A percentile compares a stretch with the other conserved stretches of the same genome.
phyloP scores from a whole-genome alignment of 2,329 filamentous ascomycete genomes.

The Byssochlamys sp. region DNA sequence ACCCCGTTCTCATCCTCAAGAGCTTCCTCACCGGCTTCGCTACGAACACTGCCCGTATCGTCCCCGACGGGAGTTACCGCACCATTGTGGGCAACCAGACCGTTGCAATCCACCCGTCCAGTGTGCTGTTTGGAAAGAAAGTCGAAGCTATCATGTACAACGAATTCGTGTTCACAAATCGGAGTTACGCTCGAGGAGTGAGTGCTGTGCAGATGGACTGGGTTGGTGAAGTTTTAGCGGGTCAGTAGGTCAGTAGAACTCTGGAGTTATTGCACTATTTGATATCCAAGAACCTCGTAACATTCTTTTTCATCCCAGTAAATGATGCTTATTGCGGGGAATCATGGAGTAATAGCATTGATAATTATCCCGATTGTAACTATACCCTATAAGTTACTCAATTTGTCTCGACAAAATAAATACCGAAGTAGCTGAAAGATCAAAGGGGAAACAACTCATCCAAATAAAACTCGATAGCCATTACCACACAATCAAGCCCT shows the following conservation, averaged over 20 bases:
- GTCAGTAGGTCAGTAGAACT: slow-evolving; percentile 4
- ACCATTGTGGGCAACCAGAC: slow-evolving; percentile 53
- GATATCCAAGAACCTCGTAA: too few species aligned
- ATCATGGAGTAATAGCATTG: too few species aligned
- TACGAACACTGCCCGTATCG: slow-evolving; percentile 50
- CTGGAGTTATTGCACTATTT: too few species aligned
- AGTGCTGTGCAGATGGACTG: slow-evolving; percentile 55
- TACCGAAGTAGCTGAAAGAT: too few species aligned
- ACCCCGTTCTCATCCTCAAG: slow-evolving; percentile 43
- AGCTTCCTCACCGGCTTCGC: slow-evolving; percentile 52
- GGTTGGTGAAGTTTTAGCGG: slow-evolving; percentile 44
- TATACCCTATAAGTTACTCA: too few species aligned
- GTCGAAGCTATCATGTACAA: slow-evolving; percentile 56
- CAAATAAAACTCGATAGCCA: too few species aligned
- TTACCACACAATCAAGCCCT: too few species aligned
- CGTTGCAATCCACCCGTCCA: slow-evolving; percentile 54
- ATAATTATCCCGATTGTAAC: too few species aligned
- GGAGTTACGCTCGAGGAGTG: slow-evolving; percentile 53
- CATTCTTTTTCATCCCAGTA: too few species aligned
- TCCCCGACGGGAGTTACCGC: slow-evolving; percentile 53
- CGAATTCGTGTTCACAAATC: slow-evolving; percentile 57
- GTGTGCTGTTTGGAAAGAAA: slow-evolving; percentile 50
- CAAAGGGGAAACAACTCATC: too few species aligned
- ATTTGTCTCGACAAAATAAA: too few species aligned
- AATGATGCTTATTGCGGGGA: too few species aligned